Conservation (phyloP, 129 eudicot species). For the Oenanthe sinensis region DNA sequence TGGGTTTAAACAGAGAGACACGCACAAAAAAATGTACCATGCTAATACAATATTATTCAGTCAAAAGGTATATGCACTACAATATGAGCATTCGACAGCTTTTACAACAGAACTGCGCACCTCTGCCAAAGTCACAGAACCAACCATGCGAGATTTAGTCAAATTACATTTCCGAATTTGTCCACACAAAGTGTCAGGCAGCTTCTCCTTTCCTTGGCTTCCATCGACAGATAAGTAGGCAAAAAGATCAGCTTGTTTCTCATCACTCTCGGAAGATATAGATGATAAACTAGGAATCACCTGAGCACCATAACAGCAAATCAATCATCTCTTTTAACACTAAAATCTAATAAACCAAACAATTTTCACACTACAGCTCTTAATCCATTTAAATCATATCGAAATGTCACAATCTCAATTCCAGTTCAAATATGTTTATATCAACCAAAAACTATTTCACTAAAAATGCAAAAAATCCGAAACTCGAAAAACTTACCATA, state of each 20-base stretch:
- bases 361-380: not conserved
- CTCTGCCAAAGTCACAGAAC: constrained; percentile 55
- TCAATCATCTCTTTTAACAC: not conserved
- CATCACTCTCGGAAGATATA: constrained; percentile 20
- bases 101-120: constrained; percentile 21
- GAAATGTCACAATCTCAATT: not conserved
- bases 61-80: not conserved
- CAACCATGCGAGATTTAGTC: constrained; percentile 50
- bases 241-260: constrained; percentile 37
- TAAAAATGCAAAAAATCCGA: not conserved
- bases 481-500: constrained; percentile 40
- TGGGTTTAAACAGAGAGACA: not conserved
- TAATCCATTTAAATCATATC: not conserved
- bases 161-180: constrained; percentile 64
- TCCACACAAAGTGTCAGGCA: constrained; percentile 21
- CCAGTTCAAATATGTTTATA: not conserved
- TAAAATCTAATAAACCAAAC: not conserved
- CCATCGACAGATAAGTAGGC: constrained; percentile 51
- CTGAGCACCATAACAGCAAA: constrained; percentile 23
- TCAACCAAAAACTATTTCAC: not conserved
- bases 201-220: constrained; percentile 25
- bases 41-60: not conserved
- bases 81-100: not conserved
- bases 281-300: constrained; percentile 52
- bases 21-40: not conserved